Conservation (phyloP, 192 early-diverging fungal species). For the Phycomyces blakesleeanus region DNA sequence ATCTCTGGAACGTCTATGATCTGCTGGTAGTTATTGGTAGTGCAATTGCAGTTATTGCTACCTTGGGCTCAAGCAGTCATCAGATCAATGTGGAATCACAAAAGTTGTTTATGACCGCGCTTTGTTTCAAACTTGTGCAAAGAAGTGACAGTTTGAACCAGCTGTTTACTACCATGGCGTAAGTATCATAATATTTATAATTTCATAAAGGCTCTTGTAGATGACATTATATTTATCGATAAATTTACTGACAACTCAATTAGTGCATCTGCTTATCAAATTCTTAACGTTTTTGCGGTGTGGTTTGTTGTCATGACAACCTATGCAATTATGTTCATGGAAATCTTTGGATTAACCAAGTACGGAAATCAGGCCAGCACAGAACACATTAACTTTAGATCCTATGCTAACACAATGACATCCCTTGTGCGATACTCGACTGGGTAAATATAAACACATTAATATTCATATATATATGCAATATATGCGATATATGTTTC, state of each 20-base stretch:
- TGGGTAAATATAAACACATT: conserved; percentile 37
- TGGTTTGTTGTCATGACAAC: conserved; percentile 56
- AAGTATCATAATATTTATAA: conserved; percentile 13
- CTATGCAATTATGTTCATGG: conserved; percentile 58
- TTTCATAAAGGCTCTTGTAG: neutral
- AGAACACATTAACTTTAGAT: conserved; percentile 51
- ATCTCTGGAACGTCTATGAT: conserved; percentile 64
- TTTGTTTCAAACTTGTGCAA: conserved; percentile 55
- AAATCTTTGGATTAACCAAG: conserved; percentile 57
- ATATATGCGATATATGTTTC: no score
- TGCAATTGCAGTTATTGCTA: conserved; percentile 28
- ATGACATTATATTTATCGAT: neutral
- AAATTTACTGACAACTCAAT: neutral
- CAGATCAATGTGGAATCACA: conserved; percentile 45
- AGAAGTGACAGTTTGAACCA: conserved; percentile 55
- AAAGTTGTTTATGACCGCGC: conserved; percentile 53
- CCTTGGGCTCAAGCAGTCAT: conserved; percentile 19
- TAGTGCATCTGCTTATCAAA: conserved; percentile 35
- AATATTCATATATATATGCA: neutral
- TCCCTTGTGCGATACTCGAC: conserved; percentile 53
- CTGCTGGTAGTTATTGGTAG: conserved; percentile 56
- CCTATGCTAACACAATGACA: conserved; percentile 39
- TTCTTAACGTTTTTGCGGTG: conserved; percentile 52
- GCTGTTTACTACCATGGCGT: conserved; percentile 59
- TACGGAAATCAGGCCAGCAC: conserved; percentile 43